Percentiles rank a stretch among this genome's conserved stretches.
Evolutionary conservation across 306 rosid species (phyloP).

Genomic region (Dryas octopetala): DNA sequence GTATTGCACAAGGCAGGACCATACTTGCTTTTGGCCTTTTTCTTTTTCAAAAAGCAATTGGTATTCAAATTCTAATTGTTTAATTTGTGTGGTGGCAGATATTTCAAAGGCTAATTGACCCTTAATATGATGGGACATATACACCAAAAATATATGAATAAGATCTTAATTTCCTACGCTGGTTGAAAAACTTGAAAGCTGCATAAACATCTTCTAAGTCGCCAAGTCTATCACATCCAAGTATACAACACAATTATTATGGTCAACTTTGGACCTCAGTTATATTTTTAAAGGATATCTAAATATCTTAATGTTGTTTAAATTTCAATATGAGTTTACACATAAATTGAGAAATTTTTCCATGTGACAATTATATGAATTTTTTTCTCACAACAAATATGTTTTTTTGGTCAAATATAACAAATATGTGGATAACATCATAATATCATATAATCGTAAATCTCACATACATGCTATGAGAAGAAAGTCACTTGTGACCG

Average conservation of each 20-base stretch:
- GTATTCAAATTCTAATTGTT: neutral
- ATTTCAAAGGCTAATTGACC: slow-evolving; percentile 5
- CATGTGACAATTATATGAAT: too few species aligned
- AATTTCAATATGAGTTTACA: too few species aligned
- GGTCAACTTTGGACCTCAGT: neutral
- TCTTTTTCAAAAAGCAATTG: neutral
- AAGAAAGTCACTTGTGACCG: too few species aligned
- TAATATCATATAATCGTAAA: too few species aligned
- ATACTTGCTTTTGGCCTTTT: neutral
- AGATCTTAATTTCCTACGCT: too few species aligned
- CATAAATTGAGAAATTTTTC: too few species aligned
- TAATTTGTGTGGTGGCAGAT: neutral
- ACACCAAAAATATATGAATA: neutral
- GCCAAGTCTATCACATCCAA: neutral
- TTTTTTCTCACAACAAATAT: too few species aligned
- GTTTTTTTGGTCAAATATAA: too few species aligned
- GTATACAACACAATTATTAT: neutral
- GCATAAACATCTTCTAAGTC: neutral
- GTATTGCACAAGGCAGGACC: neutral
- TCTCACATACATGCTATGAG: too few species aligned
- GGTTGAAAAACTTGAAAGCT: neutral
- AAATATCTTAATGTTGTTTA: too few species aligned
- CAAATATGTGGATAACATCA: too few species aligned
- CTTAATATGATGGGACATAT: neutral
- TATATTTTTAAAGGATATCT: too few species aligned